phyloP scores from a whole-genome alignment of 495 filamentous ascomycete species.

The Chlorociboria aeruginascens region DNA sequence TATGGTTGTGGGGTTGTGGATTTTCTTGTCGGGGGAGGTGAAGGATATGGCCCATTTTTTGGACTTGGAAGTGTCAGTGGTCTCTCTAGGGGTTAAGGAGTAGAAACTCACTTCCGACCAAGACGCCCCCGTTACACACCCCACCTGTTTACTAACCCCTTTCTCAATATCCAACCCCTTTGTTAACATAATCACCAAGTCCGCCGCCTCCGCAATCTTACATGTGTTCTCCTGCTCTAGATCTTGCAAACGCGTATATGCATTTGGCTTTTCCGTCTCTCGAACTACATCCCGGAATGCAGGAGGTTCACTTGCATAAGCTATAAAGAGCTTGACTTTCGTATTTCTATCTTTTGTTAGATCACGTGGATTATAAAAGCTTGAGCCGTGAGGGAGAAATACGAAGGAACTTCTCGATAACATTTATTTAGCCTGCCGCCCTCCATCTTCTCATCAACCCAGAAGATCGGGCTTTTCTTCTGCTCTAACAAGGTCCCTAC shows the following conservation, averaged over 20 bases:
- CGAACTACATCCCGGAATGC: slow-evolving; percentile 37
- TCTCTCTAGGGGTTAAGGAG: slow-evolving; percentile 4
- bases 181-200: slow-evolving; percentile 38
- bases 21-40: slow-evolving; percentile 8
- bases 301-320: slow-evolving; percentile 34
- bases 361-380: slow-evolving; percentile 2
- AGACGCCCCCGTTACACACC: slow-evolving; percentile 3
- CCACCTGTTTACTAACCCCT: slow-evolving; percentile 7
- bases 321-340: slow-evolving; percentile 41
- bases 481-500: slow-evolving; percentile 44
- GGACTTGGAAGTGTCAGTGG: slow-evolving; percentile 17
- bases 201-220: slow-evolving; percentile 39
- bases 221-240: slow-evolving; percentile 43
- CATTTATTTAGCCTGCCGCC: slow-evolving; percentile 38
- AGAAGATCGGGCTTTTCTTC: slow-evolving; percentile 34
- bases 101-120: slow-evolving; percentile 7
- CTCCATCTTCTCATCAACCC: slow-evolving; percentile 42
- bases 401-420: slow-evolving; percentile 47
- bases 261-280: slow-evolving; percentile 33
- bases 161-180: slow-evolving; percentile 31
- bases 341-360: slow-evolving; percentile 25
- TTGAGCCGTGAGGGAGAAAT: slow-evolving; percentile 4
- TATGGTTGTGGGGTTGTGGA: slow-evolving; percentile 23
- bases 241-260: slow-evolving; percentile 34
- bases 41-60: slow-evolving; percentile 34